Evolutionary conservation across 306 rosid species (phyloP).

Genomic region (Inga laurina): DNA sequence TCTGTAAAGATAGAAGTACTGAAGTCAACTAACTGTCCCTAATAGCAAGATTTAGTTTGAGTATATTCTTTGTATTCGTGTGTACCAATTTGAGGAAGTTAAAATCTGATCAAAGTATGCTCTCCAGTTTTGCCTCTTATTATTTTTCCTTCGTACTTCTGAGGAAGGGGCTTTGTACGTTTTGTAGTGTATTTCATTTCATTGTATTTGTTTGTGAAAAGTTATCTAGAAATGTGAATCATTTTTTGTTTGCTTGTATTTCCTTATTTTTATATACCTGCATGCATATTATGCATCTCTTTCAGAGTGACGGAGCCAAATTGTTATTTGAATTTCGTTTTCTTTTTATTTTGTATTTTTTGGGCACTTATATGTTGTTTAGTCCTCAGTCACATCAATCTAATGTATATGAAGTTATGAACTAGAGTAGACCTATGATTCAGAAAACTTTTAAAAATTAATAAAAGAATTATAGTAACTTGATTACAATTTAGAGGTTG

Average conservation of each 20-base stretch:
- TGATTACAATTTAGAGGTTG: too few species aligned
- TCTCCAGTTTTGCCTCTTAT: neutral
- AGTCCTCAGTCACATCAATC: too few species aligned
- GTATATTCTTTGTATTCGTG: slow-evolving; percentile 40
- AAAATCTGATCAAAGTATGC: slow-evolving; percentile 9
- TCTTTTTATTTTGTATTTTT: too few species aligned
- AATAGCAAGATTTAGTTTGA: slow-evolving; percentile 10
- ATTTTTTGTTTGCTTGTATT: neutral
- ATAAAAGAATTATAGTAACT: too few species aligned
- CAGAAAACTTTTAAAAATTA: too few species aligned
- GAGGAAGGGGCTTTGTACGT: slow-evolving; percentile 39
- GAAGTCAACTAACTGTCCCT: slow-evolving; percentile 53
- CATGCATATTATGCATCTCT: neutral
- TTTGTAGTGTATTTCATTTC: slow-evolving; percentile 15
- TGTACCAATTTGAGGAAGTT: slow-evolving; percentile 35
- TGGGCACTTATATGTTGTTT: too few species aligned
- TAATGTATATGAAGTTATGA: too few species aligned
- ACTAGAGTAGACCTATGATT: too few species aligned
- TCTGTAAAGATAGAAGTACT: slow-evolving; percentile 81
- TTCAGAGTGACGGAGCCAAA: too few species aligned
- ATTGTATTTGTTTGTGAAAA: slow-evolving; percentile 24
- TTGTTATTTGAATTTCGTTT: too few species aligned
- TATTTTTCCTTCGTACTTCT: slow-evolving; percentile 13
- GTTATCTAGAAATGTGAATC: neutral
- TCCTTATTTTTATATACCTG: neutral